These are phyloP conservation scores for Fusarium subtropicale DNA, from an alignment of 2,329 filamentous ascomycete genomes.

Conservation along the genomic window DNA sequence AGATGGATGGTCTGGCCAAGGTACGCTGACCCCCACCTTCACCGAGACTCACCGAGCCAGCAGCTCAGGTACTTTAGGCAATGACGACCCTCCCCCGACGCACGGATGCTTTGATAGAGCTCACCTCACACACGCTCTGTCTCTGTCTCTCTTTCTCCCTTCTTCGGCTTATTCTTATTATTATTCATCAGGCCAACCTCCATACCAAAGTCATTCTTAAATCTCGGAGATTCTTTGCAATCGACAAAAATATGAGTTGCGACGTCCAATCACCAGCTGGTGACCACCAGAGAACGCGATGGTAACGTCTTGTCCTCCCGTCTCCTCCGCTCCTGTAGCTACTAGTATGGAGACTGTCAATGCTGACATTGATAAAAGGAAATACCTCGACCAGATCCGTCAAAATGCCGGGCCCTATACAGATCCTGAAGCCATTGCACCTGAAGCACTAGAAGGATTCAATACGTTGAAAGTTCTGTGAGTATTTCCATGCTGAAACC, in stretches of 20 bases:
- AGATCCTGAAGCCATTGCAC: conserved; percentile 68
- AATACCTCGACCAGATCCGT: conserved; percentile 84
- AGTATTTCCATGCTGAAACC: conserved; percentile 49
- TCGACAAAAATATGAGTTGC: conserved; percentile 44
- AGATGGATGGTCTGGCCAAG: not conserved
- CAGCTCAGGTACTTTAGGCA: conserved; percentile 30
- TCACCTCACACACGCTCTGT: conserved; percentile 7
- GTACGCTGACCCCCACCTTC: conserved; percentile 50
- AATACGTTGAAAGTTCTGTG: conserved; percentile 81
- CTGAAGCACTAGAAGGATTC: conserved; percentile 66
- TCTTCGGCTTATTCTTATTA: not conserved
- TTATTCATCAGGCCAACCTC: not conserved
- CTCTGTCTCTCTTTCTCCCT: conserved; percentile 1
- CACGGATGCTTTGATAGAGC: conserved; percentile 37
- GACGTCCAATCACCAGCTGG: conserved; percentile 32
- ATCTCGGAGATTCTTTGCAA: not conserved
- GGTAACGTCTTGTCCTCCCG: conserved; percentile 41
- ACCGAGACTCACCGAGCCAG: conserved; percentile 50
- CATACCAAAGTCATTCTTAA: not conserved
- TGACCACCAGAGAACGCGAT: conserved; percentile 51
- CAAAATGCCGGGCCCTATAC: conserved; percentile 84
- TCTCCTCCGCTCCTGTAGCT: conserved; percentile 16
- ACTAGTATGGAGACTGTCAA: not conserved
- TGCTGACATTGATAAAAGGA: conserved; percentile 64
- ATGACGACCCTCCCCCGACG: conserved; percentile 38